Evolutionary conservation across 176 grass and related monocot species (phyloP).

Genomic region (Cocos nucifera): DNA sequence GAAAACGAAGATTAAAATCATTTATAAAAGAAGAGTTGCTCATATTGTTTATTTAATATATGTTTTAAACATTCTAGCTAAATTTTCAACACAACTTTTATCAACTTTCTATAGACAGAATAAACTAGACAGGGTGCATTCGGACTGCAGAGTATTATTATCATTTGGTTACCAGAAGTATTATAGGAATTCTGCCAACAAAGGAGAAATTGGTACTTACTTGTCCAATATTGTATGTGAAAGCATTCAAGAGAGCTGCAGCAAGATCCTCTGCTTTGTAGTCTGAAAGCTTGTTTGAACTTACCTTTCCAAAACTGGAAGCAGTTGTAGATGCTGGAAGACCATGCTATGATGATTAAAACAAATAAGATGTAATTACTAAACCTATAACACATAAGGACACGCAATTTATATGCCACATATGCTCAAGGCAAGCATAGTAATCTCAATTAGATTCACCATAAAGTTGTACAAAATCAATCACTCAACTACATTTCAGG

Average conservation of each 20-base stretch:
- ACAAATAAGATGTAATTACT: conserved; percentile 22
- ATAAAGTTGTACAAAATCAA: too few relatives aligned
- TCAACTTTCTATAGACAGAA: too few relatives aligned
- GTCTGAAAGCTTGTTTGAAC: conserved; percentile 76
- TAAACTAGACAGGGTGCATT: too few relatives aligned
- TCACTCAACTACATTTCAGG: not conserved
- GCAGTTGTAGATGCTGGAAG: conserved; percentile 95
- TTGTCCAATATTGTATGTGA: conserved; percentile 94
- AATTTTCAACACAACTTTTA: not conserved
- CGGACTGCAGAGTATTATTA: too few relatives aligned
- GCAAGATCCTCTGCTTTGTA: conserved; percentile 91
- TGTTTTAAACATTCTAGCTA: not conserved
- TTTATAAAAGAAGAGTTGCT: too few relatives aligned
- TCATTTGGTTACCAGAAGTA: too few relatives aligned
- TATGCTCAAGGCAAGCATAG: too few relatives aligned
- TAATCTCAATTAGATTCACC: too few relatives aligned
- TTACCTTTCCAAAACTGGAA: conserved; percentile 91
- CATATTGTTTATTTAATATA: too few relatives aligned
- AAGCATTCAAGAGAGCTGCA: conserved; percentile 81
- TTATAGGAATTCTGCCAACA: too few relatives aligned
- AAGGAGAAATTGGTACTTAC: conserved; percentile 32
- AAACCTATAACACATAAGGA: not conserved
- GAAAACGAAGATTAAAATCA: too few relatives aligned
- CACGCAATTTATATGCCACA: too few relatives aligned
- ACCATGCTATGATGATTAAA: conserved; percentile 53